Conservation (phyloP, 257 asterid genomes). For the Solanum dulcamara region DNA sequence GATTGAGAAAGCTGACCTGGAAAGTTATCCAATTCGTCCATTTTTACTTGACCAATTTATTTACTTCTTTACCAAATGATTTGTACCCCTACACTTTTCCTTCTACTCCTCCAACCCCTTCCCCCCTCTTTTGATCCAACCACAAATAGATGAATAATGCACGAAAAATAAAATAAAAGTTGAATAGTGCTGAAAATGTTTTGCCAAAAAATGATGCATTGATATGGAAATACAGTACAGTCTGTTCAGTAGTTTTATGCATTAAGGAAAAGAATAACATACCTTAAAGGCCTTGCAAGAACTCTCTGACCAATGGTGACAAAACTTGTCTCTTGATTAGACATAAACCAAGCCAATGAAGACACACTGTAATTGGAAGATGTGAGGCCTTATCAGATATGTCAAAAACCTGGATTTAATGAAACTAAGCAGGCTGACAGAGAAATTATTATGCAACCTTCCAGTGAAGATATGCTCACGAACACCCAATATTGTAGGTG, state of each 20-base stretch:
- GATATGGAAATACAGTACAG: not conserved
- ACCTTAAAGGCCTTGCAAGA: conserved; percentile 96
- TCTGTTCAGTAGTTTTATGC: not conserved
- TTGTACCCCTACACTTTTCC: not conserved
- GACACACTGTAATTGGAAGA: conserved; percentile 70
- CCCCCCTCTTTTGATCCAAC: not conserved
- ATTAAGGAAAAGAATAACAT: conserved; percentile 17
- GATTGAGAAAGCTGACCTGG: not conserved
- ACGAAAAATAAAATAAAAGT: not conserved
- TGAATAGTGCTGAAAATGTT: not conserved
- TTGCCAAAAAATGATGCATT: not conserved
- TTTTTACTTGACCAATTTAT: not conserved
- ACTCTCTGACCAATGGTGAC: conserved; percentile 99
- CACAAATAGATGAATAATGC: not conserved
- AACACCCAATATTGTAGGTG: conserved; percentile 90
- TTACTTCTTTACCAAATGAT: not conserved
- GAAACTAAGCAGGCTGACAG: not conserved
- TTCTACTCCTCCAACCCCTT: not conserved
- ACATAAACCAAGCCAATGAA: conserved; percentile 99
- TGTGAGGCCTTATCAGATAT: conserved; percentile 10
- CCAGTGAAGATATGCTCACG: conserved; percentile 98
- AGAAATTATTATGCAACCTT: conserved; percentile 37
- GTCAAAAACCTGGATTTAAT: not conserved
- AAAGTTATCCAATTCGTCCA: not conserved
- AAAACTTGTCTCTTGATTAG: conserved; percentile 96